phyloP scores from a whole-genome alignment of 2,329 filamentous ascomycete species.

The Neospermospora avenae region DNA sequence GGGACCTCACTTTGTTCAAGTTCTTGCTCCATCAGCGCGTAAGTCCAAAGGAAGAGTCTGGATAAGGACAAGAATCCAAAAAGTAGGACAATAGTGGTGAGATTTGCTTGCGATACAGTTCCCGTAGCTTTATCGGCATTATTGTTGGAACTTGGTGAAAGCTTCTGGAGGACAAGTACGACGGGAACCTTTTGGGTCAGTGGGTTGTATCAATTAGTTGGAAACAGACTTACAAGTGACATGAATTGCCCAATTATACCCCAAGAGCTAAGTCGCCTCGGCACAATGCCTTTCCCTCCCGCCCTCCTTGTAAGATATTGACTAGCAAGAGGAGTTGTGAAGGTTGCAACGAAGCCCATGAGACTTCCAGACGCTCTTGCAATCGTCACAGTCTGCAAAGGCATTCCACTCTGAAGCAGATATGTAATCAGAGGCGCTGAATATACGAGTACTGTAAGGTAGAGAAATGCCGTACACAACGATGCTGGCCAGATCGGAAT shows the following conservation, averaged over 20 bases:
- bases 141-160: slow-evolving; percentile 10
- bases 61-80: slow-evolving; percentile 40
- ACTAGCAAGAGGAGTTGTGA: slow-evolving; percentile 47
- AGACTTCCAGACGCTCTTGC: slow-evolving; percentile 43
- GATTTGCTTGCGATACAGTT: slow-evolving; percentile 16
- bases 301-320: slow-evolving; percentile 29
- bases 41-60: slow-evolving; percentile 41
- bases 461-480: slow-evolving; percentile 47
- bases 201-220: not conserved
- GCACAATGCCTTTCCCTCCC: slow-evolving; percentile 14
- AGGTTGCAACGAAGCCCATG: slow-evolving; percentile 48
- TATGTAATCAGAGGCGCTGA: slow-evolving; percentile 52
- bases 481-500: slow-evolving; percentile 42
- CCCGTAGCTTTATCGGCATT: slow-evolving; percentile 10
- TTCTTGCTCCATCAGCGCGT: slow-evolving; percentile 40
- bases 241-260: slow-evolving; percentile 38
- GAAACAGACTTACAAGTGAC: slow-evolving; percentile 34
- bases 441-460: slow-evolving; percentile 48
- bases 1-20: slow-evolving; percentile 41
- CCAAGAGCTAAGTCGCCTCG: slow-evolving; percentile 35
- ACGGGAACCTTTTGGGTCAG: slow-evolving; percentile 33
- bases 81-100: slow-evolving; percentile 24
- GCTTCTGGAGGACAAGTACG: slow-evolving; percentile 34
- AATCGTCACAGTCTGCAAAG: slow-evolving; percentile 42
- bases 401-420: slow-evolving; percentile 47